These are phyloP conservation scores for Ceratobasidium theobromae DNA, from an alignment of 1,284 basidiomycete species.

Conservation along the genomic window DNA sequence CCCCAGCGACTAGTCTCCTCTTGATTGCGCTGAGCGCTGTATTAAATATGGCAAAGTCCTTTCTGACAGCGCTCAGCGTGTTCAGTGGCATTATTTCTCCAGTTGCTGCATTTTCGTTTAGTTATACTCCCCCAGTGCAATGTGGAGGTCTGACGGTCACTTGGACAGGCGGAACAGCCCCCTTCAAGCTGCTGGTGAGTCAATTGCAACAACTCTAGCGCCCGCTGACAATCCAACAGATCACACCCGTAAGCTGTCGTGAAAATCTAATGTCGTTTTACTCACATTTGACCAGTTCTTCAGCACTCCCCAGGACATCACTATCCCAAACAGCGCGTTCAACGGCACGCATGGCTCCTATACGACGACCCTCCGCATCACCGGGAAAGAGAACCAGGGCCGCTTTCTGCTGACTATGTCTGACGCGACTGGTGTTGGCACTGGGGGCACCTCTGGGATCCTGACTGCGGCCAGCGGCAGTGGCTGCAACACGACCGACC, in stretches of 20 bases:
- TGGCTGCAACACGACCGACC: conserved; percentile 52
- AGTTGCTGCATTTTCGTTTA: conserved; percentile 32
- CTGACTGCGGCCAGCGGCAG: conserved; percentile 52
- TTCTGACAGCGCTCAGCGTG: conserved; percentile 4
- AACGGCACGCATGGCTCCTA: conserved; percentile 54
- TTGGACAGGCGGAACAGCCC: conserved; percentile 58
- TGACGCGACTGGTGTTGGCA: conserved; percentile 65
- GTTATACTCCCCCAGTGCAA: conserved; percentile 33
- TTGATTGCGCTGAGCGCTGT: conserved; percentile 15
- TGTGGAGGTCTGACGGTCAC: conserved; percentile 34
- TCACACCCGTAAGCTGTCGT: neutral
- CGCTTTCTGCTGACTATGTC: conserved; percentile 64
- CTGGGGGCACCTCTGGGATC: conserved; percentile 59
- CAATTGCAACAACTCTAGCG: conserved; percentile 53
- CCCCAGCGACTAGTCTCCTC: neutral
- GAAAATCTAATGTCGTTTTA: conserved; percentile 17
- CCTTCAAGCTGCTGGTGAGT: conserved; percentile 58
- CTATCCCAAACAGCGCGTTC: conserved; percentile 59
- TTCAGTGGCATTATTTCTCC: neutral
- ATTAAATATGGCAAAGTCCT: too few relatives aligned
- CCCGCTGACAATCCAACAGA: conserved; percentile 7
- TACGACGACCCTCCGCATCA: conserved; percentile 48
- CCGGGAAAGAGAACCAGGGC: conserved; percentile 40
- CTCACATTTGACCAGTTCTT: conserved; percentile 47
- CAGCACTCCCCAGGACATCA: conserved; percentile 55